Evolutionary conservation across 2,329 filamentous ascomycete species (phyloP), one percentile per base, ranked within the genome.

Genomic region (Fusarium falciforme): DNA sequence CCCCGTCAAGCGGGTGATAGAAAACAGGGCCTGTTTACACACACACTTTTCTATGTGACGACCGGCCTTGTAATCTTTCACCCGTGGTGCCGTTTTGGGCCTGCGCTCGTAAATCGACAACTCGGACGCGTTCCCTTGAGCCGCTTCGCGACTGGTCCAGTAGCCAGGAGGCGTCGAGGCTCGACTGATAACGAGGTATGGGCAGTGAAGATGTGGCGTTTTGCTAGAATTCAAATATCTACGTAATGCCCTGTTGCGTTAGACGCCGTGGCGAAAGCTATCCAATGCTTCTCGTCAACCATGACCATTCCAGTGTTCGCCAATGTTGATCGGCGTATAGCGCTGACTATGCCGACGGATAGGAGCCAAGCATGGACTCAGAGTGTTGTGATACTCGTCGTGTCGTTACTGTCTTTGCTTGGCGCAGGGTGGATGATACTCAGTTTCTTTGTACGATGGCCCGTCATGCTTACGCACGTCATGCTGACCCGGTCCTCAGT

Each of bases 391-490:
- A 57, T 57, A 20, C 52, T 57, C 31, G 31, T 16, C 52, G 52
- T 57, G 31, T 57, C 52, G 2, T 25, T 57, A 22, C 5, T 57
- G 52, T 57, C 52, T 36, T 11, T 57, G 27, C 36, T 67, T 22
- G 64, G 64, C 4, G 64, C 58, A 10, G 64, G 58, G 12, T 67
- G 64, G 64, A 67, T 67, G 29, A 67, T 67, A 33, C 27, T 61
- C 4, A 67, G 58, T 31, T 67, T 67, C 40, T 40, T 22, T 25
- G 64, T 67, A 47, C 12, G 64, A 20, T 17, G 11, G 17, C 25
- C 22, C 14, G 17, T 27, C 29, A 60, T 16, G 25, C 33, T 54
- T 16, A 54, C 22, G 14, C 42, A 42, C 35, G 17, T n/a, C 36
- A 60, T 60, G 36, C 36, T 60, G 36, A 60, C 35, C 57, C 22